Base-by-base conservation (phyloP, 1,284 basidiomycete genomes). In the Cystobasidium sp. region DNA sequence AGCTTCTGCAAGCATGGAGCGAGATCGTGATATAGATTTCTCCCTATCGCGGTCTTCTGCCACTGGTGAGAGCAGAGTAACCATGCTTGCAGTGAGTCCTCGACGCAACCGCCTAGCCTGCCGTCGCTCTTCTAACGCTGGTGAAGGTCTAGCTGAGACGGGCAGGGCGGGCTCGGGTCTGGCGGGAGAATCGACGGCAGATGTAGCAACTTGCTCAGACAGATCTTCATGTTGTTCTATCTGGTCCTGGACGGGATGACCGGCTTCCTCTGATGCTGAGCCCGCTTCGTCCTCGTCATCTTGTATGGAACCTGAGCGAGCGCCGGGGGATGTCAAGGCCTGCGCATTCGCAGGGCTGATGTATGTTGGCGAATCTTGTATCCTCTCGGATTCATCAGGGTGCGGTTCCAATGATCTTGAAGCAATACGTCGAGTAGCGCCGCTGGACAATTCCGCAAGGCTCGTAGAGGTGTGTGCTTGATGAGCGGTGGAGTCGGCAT, bases 1-100 rank as follows among this genome's bases (percentile, higher is more conserved):
- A 59, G 56, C 56, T 59, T 59, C 56, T 6, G n/a, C n/a, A 14
- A 59, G 18, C 56, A 59, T 59, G 39, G 56, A 59, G 7, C 56
- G 56, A 59, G 56, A 59, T n/a, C 51, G 51, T 18, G 64, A 66
- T 47, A 66, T 20, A 4, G 64, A 66, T 41, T 55, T 51, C 64
- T 66, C 64, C 22, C 39, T 51, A 4, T 51, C 47, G 9, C 51
- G 64, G 20, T 66, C 64, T 53, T 66, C 64, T 10, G 47, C 64
- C 16, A 66, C 64, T 12, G 64, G 64, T 6, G 64, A 66, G 7
- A 66, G 49, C 18, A 47, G 61, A 7, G 47, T n/a, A 49, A 47
- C 64, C 49, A 51, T 66, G 16, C 49, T 66, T 10, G 51, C 22
- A 49, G 64, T 53, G n/a, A 66, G 51, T 39, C 64, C 64, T 41